Conservation (phyloP, 148 eudicot genomes). For the Salicornia ramosissima region DNA sequence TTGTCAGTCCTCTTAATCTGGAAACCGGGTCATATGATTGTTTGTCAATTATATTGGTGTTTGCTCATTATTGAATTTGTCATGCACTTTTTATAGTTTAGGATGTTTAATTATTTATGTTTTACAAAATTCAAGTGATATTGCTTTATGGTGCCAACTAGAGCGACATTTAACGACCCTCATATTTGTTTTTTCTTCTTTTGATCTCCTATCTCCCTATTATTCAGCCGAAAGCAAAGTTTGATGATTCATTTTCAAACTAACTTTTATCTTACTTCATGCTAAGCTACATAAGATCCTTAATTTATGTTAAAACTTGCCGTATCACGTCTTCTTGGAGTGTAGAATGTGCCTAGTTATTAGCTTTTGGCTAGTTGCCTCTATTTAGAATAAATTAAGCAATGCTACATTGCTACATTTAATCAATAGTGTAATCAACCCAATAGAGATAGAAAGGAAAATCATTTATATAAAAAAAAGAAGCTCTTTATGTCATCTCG, state of each 20-base stretch:
- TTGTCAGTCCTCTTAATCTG: too few species aligned
- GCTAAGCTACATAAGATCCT: neutral
- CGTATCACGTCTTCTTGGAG: neutral
- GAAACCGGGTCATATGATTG: too few species aligned
- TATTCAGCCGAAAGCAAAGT: conserved; percentile 17
- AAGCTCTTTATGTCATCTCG: too few species aligned
- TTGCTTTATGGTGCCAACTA: conserved; percentile 12
- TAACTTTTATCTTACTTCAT: neutral
- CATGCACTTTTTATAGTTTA: neutral
- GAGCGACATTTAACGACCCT: neutral
- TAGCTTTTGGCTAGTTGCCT: too few species aligned
- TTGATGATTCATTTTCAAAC: conserved; percentile 6
- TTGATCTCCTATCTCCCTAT: neutral
- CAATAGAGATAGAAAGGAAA: too few species aligned
- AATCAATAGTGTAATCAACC: too few species aligned
- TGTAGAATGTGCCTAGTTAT: neutral
- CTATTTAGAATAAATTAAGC: too few species aligned
- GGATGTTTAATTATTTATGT: neutral
- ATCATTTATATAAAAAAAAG: too few species aligned
- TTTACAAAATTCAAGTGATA: neutral
- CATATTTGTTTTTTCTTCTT: neutral
- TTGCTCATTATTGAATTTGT: too few species aligned
- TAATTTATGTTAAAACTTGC: neutral
- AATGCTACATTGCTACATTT: too few species aligned
- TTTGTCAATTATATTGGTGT: too few species aligned